Percentiles rank a stretch among this genome's conserved stretches.
phyloP scores from a whole-genome alignment of 306 rosid genomes.

The Sphenostylis stenocarpa region DNA sequence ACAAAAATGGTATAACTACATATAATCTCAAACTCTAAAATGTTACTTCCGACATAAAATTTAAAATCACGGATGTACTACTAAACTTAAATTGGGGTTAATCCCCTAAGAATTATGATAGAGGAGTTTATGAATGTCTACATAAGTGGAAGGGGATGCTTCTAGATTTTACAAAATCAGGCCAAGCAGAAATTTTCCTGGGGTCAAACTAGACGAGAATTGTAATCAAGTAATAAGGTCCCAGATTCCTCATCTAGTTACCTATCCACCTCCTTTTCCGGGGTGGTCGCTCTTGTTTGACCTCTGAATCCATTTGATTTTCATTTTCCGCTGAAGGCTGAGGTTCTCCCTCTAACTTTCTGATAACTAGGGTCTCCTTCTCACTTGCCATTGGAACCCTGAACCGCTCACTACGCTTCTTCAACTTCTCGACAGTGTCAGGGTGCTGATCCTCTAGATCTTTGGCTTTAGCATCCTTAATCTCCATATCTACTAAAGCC shows the following conservation, averaged over 20 bases:
- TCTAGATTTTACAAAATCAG: constrained; percentile 29
- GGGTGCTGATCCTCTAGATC: constrained; percentile 64
- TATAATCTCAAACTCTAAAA: constrained; percentile 42
- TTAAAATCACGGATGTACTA: neutral
- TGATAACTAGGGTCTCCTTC: constrained; percentile 63
- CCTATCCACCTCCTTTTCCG: constrained; percentile 94
- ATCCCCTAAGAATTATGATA: too few relatives aligned
- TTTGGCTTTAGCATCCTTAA: constrained; percentile 41
- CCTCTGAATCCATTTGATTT: constrained; percentile 58
- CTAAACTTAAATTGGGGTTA: too few relatives aligned
- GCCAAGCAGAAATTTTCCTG: constrained; percentile 33
- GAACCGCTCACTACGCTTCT: constrained; percentile 96
- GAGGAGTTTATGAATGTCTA: too few relatives aligned
- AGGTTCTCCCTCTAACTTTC: constrained; percentile 71
- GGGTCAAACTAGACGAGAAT: constrained; percentile 8
- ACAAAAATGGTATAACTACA: constrained; percentile 47
- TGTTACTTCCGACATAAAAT: constrained; percentile 32
- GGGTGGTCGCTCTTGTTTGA: constrained; percentile 89
- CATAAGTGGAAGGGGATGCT: constrained; percentile 2
- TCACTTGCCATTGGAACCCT: constrained; percentile 93
- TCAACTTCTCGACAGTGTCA: constrained; percentile 91
- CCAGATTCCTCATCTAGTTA: constrained; percentile 38
- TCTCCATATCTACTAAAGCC: constrained; percentile 56
- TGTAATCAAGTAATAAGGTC: constrained; percentile 19
- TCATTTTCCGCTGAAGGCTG: constrained; percentile 60